These are phyloP conservation scores for Pachyrhizus erosus DNA, from an alignment of 306 rosid genomes.

Conservation along the genomic window DNA sequence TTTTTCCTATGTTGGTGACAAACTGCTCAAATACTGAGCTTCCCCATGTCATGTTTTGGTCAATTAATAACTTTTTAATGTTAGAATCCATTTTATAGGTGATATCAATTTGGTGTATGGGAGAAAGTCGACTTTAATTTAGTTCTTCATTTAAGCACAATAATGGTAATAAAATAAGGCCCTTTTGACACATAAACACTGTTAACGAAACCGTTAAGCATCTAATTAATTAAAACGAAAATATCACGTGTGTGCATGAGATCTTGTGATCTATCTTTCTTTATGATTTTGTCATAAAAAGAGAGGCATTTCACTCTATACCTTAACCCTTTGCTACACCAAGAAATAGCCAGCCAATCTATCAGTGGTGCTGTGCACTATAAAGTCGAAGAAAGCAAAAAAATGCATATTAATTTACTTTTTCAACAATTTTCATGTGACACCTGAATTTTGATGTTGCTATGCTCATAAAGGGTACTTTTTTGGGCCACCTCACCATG, in stretches of 20 bases:
- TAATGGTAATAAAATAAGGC: background rate
- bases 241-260: background rate
- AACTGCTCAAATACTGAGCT: background rate
- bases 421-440: too few relatives aligned
- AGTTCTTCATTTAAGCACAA: background rate
- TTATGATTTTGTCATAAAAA: background rate
- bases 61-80: background rate
- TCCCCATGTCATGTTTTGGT: background rate
- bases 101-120: background rate
- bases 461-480: too few relatives aligned
- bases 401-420: too few relatives aligned
- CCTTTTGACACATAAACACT: background rate
- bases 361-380: background rate
- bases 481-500: too few relatives aligned
- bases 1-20: conserved; percentile 15
- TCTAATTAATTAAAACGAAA: background rate
- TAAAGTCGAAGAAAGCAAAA: too few relatives aligned
- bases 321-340: too few relatives aligned
- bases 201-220: background rate
- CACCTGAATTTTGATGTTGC: too few relatives aligned
- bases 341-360: too few relatives aligned
- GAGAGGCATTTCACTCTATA: background rate
- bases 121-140: background rate
- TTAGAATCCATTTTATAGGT: background rate
- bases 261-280: background rate